Evolutionary conservation across 73 alveolate species (phyloP).

Genomic region (Tetrahymena thermophila): DNA sequence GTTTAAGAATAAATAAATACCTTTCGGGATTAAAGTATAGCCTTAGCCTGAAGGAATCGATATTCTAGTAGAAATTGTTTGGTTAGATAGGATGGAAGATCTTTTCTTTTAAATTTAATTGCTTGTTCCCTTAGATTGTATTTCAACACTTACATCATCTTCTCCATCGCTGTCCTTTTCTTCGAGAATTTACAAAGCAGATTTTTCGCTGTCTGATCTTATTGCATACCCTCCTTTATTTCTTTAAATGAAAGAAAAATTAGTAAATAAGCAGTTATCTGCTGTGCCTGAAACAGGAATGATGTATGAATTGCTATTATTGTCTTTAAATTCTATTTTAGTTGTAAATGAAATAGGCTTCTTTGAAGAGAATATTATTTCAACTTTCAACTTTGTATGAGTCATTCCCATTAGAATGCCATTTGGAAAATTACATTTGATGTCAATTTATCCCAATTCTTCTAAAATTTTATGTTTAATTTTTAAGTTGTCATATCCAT

Average conservation of each 20-base stretch:
- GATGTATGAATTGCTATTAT: conserved; percentile 80
- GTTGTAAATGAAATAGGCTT: conserved; percentile 96
- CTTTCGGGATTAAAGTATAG: not conserved
- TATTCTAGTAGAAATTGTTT: conserved; percentile 31
- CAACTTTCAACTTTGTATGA: conserved; percentile 75
- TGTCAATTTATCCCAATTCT: conserved; percentile 70
- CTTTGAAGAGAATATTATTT: conserved; percentile 77
- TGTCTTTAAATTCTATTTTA: conserved; percentile 87
- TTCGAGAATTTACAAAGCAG: conserved; percentile 34
- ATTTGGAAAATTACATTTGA: conserved; percentile 73
- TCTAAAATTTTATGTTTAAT: conserved; percentile 75
- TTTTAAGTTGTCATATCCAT: conserved; percentile 95
- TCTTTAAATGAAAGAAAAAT: conserved; percentile 84
- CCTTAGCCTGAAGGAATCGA: conserved; percentile 34
- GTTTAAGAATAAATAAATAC: conserved; percentile 40
- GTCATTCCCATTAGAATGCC: conserved; percentile 80
- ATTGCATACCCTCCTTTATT: conserved; percentile 51
- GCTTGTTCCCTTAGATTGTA: not conserved
- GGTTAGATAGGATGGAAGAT: conserved; percentile 24
- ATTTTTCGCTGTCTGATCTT: conserved; percentile 64
- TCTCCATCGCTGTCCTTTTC: conserved; percentile 72
- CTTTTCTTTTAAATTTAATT: not conserved
- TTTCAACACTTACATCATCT: conserved; percentile 47
- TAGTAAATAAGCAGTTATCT: conserved; percentile 89
- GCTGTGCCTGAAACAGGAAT: conserved; percentile 94